These are phyloP conservation scores for Pseudogymnoascus sp. DNA, from an alignment of 2,329 filamentous ascomycete genomes.

Conservation along the genomic window DNA sequence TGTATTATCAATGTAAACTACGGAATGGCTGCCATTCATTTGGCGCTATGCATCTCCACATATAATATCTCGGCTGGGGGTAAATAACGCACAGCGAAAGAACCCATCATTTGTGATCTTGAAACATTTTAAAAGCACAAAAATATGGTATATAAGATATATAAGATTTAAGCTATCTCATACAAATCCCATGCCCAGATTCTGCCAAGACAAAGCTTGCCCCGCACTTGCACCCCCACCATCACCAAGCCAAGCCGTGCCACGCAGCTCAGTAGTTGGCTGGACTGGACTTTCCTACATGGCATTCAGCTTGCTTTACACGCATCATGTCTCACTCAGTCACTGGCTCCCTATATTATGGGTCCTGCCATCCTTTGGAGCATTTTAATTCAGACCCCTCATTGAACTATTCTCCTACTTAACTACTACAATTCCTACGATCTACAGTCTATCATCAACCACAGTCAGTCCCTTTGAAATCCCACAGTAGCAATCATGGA, in stretches of 20 bases:
- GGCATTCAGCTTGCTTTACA: background rate
- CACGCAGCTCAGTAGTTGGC: background rate
- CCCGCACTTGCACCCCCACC: constrained; percentile 1
- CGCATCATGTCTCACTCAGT: background rate
- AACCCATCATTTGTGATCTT: background rate
- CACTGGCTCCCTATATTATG: constrained; percentile 6
- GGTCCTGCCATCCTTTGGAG: background rate
- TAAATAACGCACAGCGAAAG: background rate
- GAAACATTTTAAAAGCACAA: background rate
- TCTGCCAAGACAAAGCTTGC: background rate
- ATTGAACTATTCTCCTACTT: background rate
- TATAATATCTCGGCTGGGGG: background rate
- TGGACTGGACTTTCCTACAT: background rate
- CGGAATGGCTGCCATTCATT: background rate
- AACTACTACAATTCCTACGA: background rate
- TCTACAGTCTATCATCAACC: background rate
- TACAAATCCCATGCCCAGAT: background rate
- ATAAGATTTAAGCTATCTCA: background rate
- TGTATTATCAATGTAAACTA: background rate
- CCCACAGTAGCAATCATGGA: constrained; percentile 37
- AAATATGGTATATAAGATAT: background rate
- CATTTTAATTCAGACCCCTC: background rate
- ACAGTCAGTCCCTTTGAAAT: background rate
- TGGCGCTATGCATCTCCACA: constrained; percentile 3
- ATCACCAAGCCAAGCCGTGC: background rate